phyloP scores from a whole-genome alignment of 495 filamentous ascomycete species.

The Hypoxylon lenormandii region DNA sequence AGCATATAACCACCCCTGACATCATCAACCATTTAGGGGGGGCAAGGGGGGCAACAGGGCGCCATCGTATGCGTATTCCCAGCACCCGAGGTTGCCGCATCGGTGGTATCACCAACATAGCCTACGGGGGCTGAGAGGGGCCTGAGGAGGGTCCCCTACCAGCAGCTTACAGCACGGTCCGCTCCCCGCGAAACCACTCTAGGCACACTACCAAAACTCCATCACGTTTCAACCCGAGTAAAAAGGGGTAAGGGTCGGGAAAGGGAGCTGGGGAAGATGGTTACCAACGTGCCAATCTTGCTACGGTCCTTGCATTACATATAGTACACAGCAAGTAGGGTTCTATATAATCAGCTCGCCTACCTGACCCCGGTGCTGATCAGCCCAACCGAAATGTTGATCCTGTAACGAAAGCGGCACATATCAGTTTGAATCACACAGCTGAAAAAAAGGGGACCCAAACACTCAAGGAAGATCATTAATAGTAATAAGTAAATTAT shows the following conservation, averaged over 20 bases:
- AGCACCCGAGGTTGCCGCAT: constrained; percentile 27
- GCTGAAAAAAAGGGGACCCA: neutral
- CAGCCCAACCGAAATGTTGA: constrained; percentile 1
- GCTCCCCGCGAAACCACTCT: constrained; percentile 31
- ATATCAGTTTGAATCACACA: constrained; percentile 2
- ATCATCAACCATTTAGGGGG: no score
- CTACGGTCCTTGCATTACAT: neutral
- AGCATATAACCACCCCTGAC: no score
- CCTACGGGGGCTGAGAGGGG: constrained; percentile 17
- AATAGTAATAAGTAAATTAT: constrained; percentile 34
- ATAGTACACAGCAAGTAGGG: no score
- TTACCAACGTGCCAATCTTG: neutral
- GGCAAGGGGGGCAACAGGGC: neutral
- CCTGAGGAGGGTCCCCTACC: no score
- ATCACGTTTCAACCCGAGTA: constrained; percentile 32
- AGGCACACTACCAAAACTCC: constrained; percentile 26
- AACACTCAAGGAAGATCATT: constrained; percentile 25
- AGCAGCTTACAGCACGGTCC: constrained; percentile 32
- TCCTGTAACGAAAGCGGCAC: constrained; percentile 5
- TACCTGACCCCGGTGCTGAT: neutral
- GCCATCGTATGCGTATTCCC: constrained; percentile 16
- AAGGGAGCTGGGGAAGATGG: neutral
- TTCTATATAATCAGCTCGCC: neutral
- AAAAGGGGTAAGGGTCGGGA: neutral
- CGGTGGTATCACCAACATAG: constrained; percentile 16